phyloP scores from a whole-genome alignment of 1,284 basidiomycete genomes.

The Ceratobasidium theobromae region DNA sequence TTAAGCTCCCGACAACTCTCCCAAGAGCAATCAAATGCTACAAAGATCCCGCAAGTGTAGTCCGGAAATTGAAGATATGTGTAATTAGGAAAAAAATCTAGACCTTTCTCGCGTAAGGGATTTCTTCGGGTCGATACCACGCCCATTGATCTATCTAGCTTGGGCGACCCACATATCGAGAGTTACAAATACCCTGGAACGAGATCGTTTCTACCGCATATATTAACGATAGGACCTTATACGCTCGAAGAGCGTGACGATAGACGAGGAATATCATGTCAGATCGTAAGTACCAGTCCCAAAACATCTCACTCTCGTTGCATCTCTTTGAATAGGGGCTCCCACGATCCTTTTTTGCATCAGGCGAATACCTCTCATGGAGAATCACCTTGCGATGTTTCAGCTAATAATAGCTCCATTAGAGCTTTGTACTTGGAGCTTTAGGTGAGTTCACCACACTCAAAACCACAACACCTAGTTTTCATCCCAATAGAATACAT shows the following conservation, averaged over 20 bases:
- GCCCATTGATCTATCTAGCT: neutral
- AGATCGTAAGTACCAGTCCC: conserved; percentile 1
- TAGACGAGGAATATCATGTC: conserved; percentile 10
- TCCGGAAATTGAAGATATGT: conserved; percentile 24
- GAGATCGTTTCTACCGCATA: conserved; percentile 23
- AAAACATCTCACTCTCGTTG: neutral
- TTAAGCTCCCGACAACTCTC: conserved; percentile 13
- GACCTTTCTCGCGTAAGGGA: conserved; percentile 15
- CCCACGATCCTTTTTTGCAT: conserved; percentile 24
- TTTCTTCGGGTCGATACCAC: neutral
- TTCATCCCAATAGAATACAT: neutral
- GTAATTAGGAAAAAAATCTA: conserved; percentile 25
- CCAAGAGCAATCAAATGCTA: conserved; percentile 25
- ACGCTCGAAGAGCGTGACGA: conserved; percentile 18
- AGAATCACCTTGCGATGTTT: neutral
- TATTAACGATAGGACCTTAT: neutral
- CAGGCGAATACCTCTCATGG: conserved; percentile 18
- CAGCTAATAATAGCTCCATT: conserved; percentile 19
- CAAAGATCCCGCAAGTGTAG: conserved; percentile 29
- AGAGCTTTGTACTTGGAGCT: conserved; percentile 10
- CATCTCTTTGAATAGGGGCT: neutral
- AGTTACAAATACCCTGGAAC: conserved; percentile 24
- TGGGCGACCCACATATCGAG: conserved; percentile 23
- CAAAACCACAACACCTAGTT: neutral
- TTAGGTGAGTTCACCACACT: neutral